Conservation (phyloP, 2,329 filamentous ascomycete genomes). For the Alternaria brassicicola region DNA sequence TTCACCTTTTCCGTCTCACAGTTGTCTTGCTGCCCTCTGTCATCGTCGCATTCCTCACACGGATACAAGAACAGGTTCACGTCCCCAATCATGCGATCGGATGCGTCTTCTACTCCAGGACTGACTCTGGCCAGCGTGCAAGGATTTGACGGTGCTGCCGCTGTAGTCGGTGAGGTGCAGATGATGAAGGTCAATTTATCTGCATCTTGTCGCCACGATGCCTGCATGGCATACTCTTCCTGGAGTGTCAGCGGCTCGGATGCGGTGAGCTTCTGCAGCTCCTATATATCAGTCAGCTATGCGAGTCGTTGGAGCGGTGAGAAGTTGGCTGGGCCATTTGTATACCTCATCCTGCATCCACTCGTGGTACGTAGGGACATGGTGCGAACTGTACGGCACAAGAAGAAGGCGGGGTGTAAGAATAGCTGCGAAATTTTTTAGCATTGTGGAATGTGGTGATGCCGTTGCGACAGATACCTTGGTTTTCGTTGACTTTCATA, state of each 20-base stretch:
- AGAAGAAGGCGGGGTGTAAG: conserved; percentile 70
- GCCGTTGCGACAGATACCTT: conserved; percentile 30
- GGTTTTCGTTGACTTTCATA: conserved; percentile 53
- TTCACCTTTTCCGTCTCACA: neutral
- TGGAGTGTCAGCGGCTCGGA: conserved; percentile 80
- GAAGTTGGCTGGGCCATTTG: conserved; percentile 10
- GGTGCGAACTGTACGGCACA: conserved; percentile 81
- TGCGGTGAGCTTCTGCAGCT: conserved; percentile 82
- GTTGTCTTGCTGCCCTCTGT: conserved; percentile 10
- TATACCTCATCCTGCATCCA: conserved; percentile 86
- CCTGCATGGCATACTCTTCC: conserved; percentile 89
- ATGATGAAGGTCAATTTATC: conserved; percentile 95
- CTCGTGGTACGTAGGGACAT: conserved; percentile 81
- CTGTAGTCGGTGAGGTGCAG: conserved; percentile 54
- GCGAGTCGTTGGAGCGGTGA: neutral
- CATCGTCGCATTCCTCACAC: conserved; percentile 24
- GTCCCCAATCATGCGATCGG: conserved; percentile 57
- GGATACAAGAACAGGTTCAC: conserved; percentile 72
- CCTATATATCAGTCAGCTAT: conserved; percentile 26
- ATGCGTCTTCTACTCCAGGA: conserved; percentile 57
- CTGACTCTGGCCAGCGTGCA: conserved; percentile 1
- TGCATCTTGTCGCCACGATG: conserved; percentile 77
- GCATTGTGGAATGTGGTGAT: neutral
- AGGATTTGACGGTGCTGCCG: neutral
- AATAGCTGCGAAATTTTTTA: conserved; percentile 60